Conservation (phyloP, 179 eudicot genomes). For the Camellia oleifera region DNA sequence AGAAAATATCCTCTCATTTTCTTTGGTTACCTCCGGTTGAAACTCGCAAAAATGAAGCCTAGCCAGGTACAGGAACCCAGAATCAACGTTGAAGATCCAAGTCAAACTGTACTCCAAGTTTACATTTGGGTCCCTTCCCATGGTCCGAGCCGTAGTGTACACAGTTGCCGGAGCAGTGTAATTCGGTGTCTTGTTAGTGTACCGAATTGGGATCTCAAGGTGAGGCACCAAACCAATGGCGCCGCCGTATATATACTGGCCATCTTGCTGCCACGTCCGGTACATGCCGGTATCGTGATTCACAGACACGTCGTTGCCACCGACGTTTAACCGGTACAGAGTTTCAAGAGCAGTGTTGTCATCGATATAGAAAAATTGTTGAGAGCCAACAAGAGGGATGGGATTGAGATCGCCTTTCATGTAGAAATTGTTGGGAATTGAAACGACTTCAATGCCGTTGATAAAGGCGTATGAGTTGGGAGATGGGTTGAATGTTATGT, state of each 20-base stretch:
- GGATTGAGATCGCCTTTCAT: neutral
- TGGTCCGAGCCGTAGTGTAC: slow-evolving; percentile 21
- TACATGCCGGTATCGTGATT: slow-evolving; percentile 29
- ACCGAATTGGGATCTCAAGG: neutral
- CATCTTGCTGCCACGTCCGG: slow-evolving; percentile 34
- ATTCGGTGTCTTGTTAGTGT: slow-evolving; percentile 14
- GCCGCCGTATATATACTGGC: neutral
- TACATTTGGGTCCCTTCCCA: neutral
- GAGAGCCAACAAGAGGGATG: neutral
- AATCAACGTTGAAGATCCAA: slow-evolving; percentile 37
- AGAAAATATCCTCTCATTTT: slow-evolving; percentile 7
- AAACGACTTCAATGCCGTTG: slow-evolving; percentile 42
- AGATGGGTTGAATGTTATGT: slow-evolving; percentile 28
- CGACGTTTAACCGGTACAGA: slow-evolving; percentile 34
- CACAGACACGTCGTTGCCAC: slow-evolving; percentile 13
- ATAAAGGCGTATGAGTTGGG: slow-evolving; percentile 31
- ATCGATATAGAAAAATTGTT: neutral
- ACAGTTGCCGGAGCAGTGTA: slow-evolving; percentile 34
- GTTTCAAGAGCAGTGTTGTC: slow-evolving; percentile 30
- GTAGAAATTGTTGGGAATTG: slow-evolving; percentile 33
- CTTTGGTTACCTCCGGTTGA: neutral
- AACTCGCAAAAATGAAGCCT: slow-evolving; percentile 48
- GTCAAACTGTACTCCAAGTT: slow-evolving; percentile 22
- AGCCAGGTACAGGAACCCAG: slow-evolving; percentile 37
- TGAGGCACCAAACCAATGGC: neutral